Conservation (phyloP, 2,329 filamentous ascomycete species). For the Lizonia empirigonia region DNA sequence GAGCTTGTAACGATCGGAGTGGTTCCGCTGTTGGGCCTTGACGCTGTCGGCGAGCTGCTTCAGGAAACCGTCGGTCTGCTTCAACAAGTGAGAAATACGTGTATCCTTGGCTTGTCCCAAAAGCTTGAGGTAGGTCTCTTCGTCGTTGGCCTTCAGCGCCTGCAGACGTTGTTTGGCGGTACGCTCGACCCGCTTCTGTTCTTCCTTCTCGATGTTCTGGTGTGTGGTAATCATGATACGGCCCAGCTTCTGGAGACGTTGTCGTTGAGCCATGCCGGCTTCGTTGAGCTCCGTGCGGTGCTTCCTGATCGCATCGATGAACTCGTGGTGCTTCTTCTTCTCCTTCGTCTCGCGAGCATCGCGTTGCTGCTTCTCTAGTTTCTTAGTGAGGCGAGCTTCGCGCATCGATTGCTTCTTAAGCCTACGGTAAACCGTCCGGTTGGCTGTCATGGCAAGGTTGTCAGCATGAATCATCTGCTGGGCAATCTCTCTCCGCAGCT, state of each 20-base stretch:
- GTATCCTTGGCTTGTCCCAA: constrained; percentile 99
- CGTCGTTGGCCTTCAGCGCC: constrained; percentile 97
- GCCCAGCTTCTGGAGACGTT: constrained; percentile 82
- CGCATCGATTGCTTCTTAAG: constrained; percentile 97
- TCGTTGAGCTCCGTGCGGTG: constrained; percentile 80
- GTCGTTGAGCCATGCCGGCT: constrained; percentile 68
- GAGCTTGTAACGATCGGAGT: constrained; percentile 77
- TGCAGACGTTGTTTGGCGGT: constrained; percentile 99
- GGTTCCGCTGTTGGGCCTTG: constrained; percentile 87
- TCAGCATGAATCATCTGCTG: constrained; percentile 94
- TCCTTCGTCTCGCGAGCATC: constrained; percentile 94
- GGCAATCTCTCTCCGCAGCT: constrained; percentile 83
- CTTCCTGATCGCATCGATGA: constrained; percentile 82
- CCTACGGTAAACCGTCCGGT: constrained; percentile 85
- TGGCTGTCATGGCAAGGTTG: constrained; percentile 96
- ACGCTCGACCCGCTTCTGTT: constrained; percentile 96
- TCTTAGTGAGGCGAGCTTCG: constrained; percentile 96
- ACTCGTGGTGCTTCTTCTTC: constrained; percentile 96
- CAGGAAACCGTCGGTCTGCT: constrained; percentile 97
- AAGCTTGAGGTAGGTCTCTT: constrained; percentile 97
- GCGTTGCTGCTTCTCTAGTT: constrained; percentile 97
- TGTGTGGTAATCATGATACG: constrained; percentile 89
- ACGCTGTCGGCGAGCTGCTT: constrained; percentile 94
- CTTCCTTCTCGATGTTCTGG: constrained; percentile 97
- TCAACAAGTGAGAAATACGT: constrained; percentile 95